Percentiles rank a stretch among this genome's conserved stretches.
Evolutionary conservation across 768 basidiomycete genomes (phyloP).

Genomic region (Tricholomella constricta): DNA sequence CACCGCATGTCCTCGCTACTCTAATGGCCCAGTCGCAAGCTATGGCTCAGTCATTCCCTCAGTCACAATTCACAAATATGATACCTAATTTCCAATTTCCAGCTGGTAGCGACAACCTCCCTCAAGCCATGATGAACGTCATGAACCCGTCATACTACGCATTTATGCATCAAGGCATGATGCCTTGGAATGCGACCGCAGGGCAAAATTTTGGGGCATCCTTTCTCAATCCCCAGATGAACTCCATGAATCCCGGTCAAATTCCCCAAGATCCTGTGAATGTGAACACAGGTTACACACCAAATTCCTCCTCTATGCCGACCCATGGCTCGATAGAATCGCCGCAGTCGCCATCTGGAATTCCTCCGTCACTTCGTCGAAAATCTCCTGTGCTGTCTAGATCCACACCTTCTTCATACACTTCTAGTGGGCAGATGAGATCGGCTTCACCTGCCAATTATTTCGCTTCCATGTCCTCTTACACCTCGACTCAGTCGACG

Average conservation of each 20-base stretch:
- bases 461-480: constrained; percentile 3
- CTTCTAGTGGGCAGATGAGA: constrained; percentile 10
- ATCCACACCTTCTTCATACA: constrained; percentile 11
- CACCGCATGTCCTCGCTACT: not conserved
- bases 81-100: not conserved
- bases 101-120: not conserved
- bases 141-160: not conserved
- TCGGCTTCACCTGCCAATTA: constrained; percentile 9
- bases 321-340: not conserved
- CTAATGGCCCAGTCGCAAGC: not conserved
- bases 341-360: constrained; percentile 12
- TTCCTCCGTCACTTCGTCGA: constrained; percentile 18
- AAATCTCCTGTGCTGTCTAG: constrained; percentile 12
- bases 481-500: not conserved
- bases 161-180: not conserved
- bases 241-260: not conserved
- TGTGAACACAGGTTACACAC: not conserved
- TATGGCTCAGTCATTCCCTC: not conserved
- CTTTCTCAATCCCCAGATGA: not conserved
- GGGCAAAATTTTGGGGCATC: not conserved
- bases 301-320: not conserved
- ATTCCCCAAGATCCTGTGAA: not conserved
- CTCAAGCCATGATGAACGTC: not conserved
- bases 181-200: not conserved
- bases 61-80: not conserved